Evolutionary conservation across 2,329 filamentous ascomycete genomes (phyloP).

Genomic region (Pseudonectria buxi): DNA sequence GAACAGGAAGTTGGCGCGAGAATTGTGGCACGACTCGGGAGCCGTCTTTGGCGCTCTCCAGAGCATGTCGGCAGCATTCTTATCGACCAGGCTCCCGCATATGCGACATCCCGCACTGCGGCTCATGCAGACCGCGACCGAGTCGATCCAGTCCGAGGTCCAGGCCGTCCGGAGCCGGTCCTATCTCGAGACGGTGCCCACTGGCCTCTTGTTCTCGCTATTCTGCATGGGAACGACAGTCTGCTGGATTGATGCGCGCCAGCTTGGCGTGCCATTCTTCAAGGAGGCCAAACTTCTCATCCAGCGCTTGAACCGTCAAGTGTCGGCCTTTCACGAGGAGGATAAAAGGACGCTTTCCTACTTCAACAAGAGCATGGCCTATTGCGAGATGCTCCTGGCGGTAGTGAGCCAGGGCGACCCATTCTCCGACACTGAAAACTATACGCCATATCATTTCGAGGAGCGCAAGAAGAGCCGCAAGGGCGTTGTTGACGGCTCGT

Average conservation of each 20-base stretch:
- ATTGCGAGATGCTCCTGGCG: slow-evolving; percentile 31
- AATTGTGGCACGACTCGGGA: slow-evolving; percentile 30
- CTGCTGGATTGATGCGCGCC: slow-evolving; percentile 32
- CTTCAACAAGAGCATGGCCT: slow-evolving; percentile 28
- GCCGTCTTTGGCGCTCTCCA: slow-evolving; percentile 33
- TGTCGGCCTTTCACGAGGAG: slow-evolving; percentile 2
- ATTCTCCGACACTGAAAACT: slow-evolving; percentile 1
- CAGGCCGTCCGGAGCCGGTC: slow-evolving; percentile 17
- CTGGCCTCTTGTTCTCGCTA: slow-evolving; percentile 29
- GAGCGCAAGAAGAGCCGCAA: slow-evolving; percentile 2
- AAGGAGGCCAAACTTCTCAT: slow-evolving; percentile 22
- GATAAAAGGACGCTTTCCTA: slow-evolving; percentile 22
- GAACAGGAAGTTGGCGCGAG: slow-evolving; percentile 31
- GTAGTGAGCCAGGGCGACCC: slow-evolving; percentile 25
- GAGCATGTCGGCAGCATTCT: slow-evolving; percentile 34
- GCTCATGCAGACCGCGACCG: slow-evolving; percentile 28
- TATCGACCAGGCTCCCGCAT: slow-evolving; percentile 28
- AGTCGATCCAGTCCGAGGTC: slow-evolving; percentile 29
- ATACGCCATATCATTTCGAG: neutral
- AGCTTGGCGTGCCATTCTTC: slow-evolving; percentile 28
- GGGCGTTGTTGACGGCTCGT: slow-evolving; percentile 2
- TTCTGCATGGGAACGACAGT: slow-evolving; percentile 35
- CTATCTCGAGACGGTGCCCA: slow-evolving; percentile 20
- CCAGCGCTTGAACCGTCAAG: slow-evolving; percentile 17
- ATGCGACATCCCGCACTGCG: slow-evolving; percentile 28